Evolutionary conservation across 2,329 filamentous ascomycete species (phyloP), one percentile per base, ranked within the genome.

Genomic region (Ophiostoma piceae): DNA sequence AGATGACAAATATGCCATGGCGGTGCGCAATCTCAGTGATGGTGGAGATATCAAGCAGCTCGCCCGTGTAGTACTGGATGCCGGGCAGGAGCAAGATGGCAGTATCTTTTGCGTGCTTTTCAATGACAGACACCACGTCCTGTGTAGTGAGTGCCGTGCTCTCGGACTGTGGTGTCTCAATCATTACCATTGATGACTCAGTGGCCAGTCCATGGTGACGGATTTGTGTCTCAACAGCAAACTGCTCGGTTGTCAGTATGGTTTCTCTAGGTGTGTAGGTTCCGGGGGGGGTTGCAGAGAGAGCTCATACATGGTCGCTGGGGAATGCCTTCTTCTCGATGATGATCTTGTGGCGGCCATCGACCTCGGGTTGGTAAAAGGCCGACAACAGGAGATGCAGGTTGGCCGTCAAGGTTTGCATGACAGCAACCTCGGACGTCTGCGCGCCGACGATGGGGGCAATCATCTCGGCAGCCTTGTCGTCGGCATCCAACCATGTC

Each of bases 61-160:
- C 93, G 71, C 94, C 93, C 0, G 90, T 95, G 80, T 96, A 97
- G 81, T 93, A 97, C 77, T 97, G 93, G 66, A 97, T 90, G 6
- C 92, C 94, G 0, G 93, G 92, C 0, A 97, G 86, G 3, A 97
- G 85, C 0, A 97, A 80, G 3, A 97, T 74, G 1, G 92, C 91
- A 0, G 92, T 89, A 7, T 86, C 85, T 0, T 87, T 83, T 57
- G 90, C 90, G 76, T 97, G 89, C 71, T 88, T 80, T 70, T 92
- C 89, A 73, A 97, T 96, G 3, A 86, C 82, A 5, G 85, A 82
- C 11, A 94, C 82, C 60, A 97, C 91, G 73, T 89, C 83, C 65
- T 90, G 84, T 0, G 90, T 96, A 0, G 86, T 83, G 64, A 96
- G 83, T 69, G 88, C 84, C n/a, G 85, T 37, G 1, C 79, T 79